Evolutionary conservation across 2,329 filamentous ascomycete genomes (phyloP).

Genomic region (Drechslerella stenobrocha): DNA sequence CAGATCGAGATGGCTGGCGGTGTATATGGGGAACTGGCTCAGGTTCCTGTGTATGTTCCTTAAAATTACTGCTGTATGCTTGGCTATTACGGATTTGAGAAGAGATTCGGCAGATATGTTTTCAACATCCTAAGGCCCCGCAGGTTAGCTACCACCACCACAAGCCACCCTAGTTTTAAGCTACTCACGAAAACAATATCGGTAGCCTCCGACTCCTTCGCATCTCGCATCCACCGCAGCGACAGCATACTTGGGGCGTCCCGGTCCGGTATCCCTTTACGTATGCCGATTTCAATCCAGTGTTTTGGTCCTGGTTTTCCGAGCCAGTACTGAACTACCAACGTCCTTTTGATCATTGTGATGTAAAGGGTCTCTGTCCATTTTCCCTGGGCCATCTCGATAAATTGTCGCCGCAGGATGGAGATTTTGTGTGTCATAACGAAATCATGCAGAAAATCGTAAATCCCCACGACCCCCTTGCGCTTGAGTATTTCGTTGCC

Average conservation of each 20-base stretch:
- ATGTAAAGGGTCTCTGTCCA: conserved; percentile 80
- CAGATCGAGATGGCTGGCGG: conserved; percentile 65
- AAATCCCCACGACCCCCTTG: conserved; percentile 77
- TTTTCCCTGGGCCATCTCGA: conserved; percentile 67
- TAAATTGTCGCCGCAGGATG: conserved; percentile 76
- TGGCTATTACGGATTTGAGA: conserved; percentile 72
- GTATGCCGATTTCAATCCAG: conserved; percentile 86
- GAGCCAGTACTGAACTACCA: conserved; percentile 91
- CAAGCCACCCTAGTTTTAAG: neutral
- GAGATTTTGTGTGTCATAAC: conserved; percentile 87
- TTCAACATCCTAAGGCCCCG: conserved; percentile 59
- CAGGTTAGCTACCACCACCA: conserved; percentile 6
- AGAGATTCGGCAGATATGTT: conserved; percentile 74
- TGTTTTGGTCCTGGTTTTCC: conserved; percentile 68
- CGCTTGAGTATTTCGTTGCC: conserved; percentile 69
- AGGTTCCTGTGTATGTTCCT: conserved; percentile 68
- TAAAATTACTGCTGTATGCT: conserved; percentile 73
- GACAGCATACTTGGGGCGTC: conserved; percentile 62
- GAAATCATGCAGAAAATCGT: conserved; percentile 82
- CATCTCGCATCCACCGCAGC: conserved; percentile 81
- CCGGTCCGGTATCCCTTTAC: conserved; percentile 64
- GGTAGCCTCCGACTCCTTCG: conserved; percentile 71
- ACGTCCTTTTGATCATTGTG: conserved; percentile 75
- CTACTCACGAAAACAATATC: conserved; percentile 63
- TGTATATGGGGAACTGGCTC: conserved; percentile 65